Percentiles rank a stretch among this genome's conserved stretches.
phyloP scores from a whole-genome alignment of 2,329 filamentous ascomycete species.

The Capronia epimyces region DNA sequence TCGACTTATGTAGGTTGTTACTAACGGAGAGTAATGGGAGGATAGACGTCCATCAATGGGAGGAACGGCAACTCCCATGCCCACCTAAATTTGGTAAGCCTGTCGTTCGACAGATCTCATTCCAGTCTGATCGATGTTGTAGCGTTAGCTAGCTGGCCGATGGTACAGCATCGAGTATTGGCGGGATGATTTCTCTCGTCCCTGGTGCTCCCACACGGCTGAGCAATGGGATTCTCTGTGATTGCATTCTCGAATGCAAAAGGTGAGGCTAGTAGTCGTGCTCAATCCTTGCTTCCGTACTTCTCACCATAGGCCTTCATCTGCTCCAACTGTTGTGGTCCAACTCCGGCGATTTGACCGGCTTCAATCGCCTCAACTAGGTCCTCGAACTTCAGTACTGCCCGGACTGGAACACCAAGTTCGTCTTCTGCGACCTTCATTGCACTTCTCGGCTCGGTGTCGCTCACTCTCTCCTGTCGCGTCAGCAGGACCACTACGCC shows the following conservation, averaged over 20 bases:
- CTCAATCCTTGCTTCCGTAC: constrained; percentile 38
- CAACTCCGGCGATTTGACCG: constrained; percentile 51
- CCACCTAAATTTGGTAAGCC: too few relatives aligned
- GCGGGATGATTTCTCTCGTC: too few relatives aligned
- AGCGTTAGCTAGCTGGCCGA: too few relatives aligned
- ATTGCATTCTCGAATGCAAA: not conserved
- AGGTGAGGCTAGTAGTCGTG: not conserved
- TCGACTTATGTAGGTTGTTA: too few relatives aligned
- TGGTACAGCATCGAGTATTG: too few relatives aligned
- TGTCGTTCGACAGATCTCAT: too few relatives aligned
- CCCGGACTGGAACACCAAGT: constrained; percentile 74
- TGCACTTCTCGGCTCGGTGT: constrained; percentile 67
- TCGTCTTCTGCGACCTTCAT: constrained; percentile 81
- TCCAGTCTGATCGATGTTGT: too few relatives aligned
- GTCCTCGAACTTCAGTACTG: constrained; percentile 79
- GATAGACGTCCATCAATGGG: too few relatives aligned
- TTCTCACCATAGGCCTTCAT: constrained; percentile 66
- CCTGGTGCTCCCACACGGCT: too few relatives aligned
- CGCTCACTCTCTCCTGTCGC: constrained; percentile 58
- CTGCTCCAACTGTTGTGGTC: constrained; percentile 57
- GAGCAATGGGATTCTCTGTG: too few relatives aligned
- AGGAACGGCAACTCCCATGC: too few relatives aligned
- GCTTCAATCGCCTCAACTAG: constrained; percentile 60
- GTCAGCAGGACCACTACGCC: constrained; percentile 87
- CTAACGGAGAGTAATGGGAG: too few relatives aligned